These are phyloP conservation scores for Bipolaris cookei DNA, from an alignment of 2,329 filamentous ascomycete species.

Conservation along the genomic window DNA sequence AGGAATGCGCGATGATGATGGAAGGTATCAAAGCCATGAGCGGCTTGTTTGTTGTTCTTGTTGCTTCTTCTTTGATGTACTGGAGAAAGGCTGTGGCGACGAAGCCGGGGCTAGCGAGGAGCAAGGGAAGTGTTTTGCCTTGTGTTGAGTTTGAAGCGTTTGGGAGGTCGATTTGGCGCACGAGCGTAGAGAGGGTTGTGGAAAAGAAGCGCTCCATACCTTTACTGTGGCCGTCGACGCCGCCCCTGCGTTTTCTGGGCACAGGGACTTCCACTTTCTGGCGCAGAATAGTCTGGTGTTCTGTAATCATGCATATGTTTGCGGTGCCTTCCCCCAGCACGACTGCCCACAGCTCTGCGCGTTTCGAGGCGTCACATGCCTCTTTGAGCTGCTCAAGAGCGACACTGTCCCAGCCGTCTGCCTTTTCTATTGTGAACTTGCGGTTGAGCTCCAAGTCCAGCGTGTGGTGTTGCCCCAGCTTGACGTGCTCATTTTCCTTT, in stretches of 20 bases:
- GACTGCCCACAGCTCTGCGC: conserved; percentile 84
- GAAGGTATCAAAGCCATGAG: conserved; percentile 68
- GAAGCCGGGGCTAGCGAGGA: conserved; percentile 90
- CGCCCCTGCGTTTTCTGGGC: conserved; percentile 70
- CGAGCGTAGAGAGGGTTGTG: conserved; percentile 74
- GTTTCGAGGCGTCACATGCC: conserved; percentile 77
- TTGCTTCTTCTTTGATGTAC: conserved; percentile 68
- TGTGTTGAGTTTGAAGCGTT: conserved; percentile 49
- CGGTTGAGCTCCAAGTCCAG: conserved; percentile 86
- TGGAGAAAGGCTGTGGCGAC: conserved; percentile 80
- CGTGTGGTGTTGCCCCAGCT: conserved; percentile 71
- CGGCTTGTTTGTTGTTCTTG: conserved; percentile 73
- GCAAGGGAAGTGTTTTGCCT: conserved; percentile 62
- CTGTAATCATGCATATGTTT: conserved; percentile 82
- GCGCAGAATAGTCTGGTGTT: conserved; percentile 78
- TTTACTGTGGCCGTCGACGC: conserved; percentile 68
- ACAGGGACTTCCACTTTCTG: conserved; percentile 71
- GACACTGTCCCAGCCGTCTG: conserved; percentile 84
- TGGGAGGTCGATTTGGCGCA: conserved; percentile 76
- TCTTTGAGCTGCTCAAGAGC: conserved; percentile 79
- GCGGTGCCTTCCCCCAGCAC: conserved; percentile 91
- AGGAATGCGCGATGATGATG: conserved; percentile 77
- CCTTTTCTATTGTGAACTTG: conserved; percentile 88
- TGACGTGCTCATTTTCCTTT: conserved; percentile 71
- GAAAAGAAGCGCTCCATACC: conserved; percentile 80